These are phyloP conservation scores for Microsporum ferrugineum DNA, from an alignment of 2,329 filamentous ascomycete species.

Conservation along the genomic window DNA sequence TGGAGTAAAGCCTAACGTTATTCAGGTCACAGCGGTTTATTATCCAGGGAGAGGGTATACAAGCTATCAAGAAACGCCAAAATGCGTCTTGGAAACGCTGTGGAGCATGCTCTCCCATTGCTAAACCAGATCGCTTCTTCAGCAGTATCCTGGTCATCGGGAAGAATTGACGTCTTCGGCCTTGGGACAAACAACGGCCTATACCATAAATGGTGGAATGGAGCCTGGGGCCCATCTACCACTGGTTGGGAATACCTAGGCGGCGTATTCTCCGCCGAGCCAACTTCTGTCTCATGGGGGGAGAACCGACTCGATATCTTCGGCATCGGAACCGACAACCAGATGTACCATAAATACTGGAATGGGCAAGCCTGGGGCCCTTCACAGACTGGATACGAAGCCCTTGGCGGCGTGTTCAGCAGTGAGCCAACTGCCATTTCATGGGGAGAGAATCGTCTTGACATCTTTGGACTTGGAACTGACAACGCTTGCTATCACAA, in stretches of 20 bases:
- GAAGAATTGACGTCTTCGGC: constrained; percentile 14
- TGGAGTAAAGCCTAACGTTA: not conserved
- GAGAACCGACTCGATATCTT: constrained; percentile 22
- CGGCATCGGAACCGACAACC: constrained; percentile 20
- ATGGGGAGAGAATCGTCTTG: constrained; percentile 15
- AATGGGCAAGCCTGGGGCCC: constrained; percentile 13
- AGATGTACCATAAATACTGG: constrained; percentile 23
- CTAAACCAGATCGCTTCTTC: constrained; percentile 12
- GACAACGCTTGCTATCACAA: constrained; percentile 16
- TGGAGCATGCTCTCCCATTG: constrained; percentile 10
- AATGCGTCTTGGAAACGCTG: constrained; percentile 3
- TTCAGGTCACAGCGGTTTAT: not conserved
- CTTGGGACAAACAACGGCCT: constrained; percentile 14
- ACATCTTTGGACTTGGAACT: constrained; percentile 17
- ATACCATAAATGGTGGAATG: constrained; percentile 15
- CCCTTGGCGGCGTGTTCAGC: constrained; percentile 15
- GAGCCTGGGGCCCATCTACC: constrained; percentile 13
- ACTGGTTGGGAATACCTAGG: constrained; percentile 23
- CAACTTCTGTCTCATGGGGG: constrained; percentile 20
- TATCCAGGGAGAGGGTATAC: not conserved
- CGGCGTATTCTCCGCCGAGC: constrained; percentile 19
- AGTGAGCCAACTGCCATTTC: constrained; percentile 14
- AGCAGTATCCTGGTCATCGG: constrained; percentile 13
- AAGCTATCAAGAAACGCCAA: not conserved
- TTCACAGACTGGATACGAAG: constrained; percentile 10